Conservation (phyloP, 768 basidiomycete species). For the Hydnomerulius pinastri region DNA sequence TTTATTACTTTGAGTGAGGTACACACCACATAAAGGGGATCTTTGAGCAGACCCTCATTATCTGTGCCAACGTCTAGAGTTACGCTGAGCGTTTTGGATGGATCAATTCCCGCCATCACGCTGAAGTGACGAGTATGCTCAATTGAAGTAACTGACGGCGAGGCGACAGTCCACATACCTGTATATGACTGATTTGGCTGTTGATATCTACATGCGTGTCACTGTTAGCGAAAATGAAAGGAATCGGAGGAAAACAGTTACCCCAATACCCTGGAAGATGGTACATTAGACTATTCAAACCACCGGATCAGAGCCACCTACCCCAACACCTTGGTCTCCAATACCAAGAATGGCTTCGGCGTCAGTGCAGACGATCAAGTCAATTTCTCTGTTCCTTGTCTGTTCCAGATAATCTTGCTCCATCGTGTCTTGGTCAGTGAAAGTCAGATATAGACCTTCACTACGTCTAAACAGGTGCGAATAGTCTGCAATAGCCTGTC, state of each 20-base stretch:
- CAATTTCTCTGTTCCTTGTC: constrained; percentile 60
- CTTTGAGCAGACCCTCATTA: constrained; percentile 62
- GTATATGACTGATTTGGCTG: constrained; percentile 79
- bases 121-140: constrained; percentile 31
- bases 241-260: constrained; percentile 26
- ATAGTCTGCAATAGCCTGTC: constrained; percentile 81
- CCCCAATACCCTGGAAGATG: constrained; percentile 47
- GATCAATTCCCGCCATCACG: constrained; percentile 67
- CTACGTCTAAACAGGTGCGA: constrained; percentile 81
- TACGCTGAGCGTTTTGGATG: constrained; percentile 56
- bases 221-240: neutral
- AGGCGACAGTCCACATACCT: constrained; percentile 43
- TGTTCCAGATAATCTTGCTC: constrained; percentile 76
- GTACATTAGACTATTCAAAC: constrained; percentile 15
- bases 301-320: constrained; percentile 28
- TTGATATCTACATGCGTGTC: constrained; percentile 54
- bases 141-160: neutral
- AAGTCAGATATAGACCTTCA: constrained; percentile 75
- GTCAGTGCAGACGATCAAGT: constrained; percentile 83
- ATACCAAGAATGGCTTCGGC: constrained; percentile 85
- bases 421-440: constrained; percentile 63
- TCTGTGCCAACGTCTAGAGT: constrained; percentile 79
- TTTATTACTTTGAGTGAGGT: neutral
- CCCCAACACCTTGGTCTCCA: constrained; percentile 75
- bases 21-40: constrained; percentile 67